Evolutionary conservation across 2,329 filamentous ascomycete species (phyloP), one percentile per base, ranked within the genome.

Genomic region (Dendrostoma leiphaemia): DNA sequence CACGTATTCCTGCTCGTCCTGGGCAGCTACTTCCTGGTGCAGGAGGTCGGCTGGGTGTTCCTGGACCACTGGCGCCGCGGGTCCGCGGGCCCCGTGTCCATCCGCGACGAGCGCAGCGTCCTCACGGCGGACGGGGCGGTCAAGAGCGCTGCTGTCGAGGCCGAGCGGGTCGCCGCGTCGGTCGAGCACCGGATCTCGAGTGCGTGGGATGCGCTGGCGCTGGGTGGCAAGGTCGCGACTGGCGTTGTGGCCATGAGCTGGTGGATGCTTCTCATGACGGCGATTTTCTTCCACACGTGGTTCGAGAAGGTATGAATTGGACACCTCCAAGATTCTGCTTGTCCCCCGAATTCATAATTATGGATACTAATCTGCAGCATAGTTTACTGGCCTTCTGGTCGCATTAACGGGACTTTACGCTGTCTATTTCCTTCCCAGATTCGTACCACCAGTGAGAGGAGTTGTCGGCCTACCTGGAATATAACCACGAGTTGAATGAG

Each of bases 201-300:
- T 40, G 51, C 53, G 17, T 35, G 51, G 44, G 60, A 63, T 40
- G 62, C 63, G 45, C 68, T 82, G 53, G 74, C 78, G 3, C 61
- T 80, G 48, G 72, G 79, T 8, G 72, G 73, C 62, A 75, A 83
- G 77, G 74, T 88, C 60, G 81, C 85, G 59, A 72, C 80, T 23
- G 79, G 66, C 0, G 83, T 97, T 24, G 80, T 88, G 17, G 85
- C 72, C 0, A 64, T 97, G 66, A 90, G 87, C 66, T 82, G 86
- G 76, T 97, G 94, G 90, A 99, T 99, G 94, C 72, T 99, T 68
- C 78, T 97, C 58, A 99, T 99, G 94, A 99, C 94, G 37, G 92
- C 92, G 3, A 92, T 95, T 35, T 99, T 93, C 78, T 99, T 99
- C 66, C 94, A 99, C 71, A 99, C 94, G 0, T 97, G 93, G 92